Base-by-base conservation (phyloP, 2,329 filamentous ascomycete species). In the Xylariomycetidae sp. region DNA sequence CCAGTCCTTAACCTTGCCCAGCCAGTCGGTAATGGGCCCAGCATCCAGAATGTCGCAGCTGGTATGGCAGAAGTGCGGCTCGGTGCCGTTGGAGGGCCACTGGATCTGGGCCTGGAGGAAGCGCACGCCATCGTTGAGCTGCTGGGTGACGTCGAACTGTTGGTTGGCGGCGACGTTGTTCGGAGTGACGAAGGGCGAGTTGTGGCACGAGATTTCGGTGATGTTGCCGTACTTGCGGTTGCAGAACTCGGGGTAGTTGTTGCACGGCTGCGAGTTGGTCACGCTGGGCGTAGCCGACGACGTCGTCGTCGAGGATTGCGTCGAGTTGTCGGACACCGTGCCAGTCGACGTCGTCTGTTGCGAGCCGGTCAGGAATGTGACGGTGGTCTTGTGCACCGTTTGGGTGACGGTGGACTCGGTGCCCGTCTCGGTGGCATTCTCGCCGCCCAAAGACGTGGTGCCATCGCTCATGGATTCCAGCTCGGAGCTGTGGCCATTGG, bases 91-190 rank as follows among this genome's bases (percentile, higher is more conserved):
- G 15, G 44, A 47, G 1, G 71, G 68, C 57, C 65, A 79, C 39
- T 79, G 76, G 33, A 80, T 79, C 55, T 81, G 76, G 3, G 60
- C 76, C 52, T 81, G 76, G 19, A 81, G 54, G 44, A 81, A 71
- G 16, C 77, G 75, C 23, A 84, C 63, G 19, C 86, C 86, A 52
- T 93, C 86, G 53, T 92, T 74, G 40, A 93, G 68, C 62, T 93
- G 87, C 20, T 71, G 64, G 10, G 66, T 70, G 30, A 92, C 84
- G 14, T 67, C 58, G 27, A 84, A 67, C 18, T 68, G 67, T 61
- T 93, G 86, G 59, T 93, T 93, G 35, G 82, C 74, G 10, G 79
- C 85, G 8, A 81, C 74, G 56, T 83, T 89, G 46, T 82, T 82
- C 12, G 68, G 56, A 7, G 73, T 67, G 25, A 80, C 70, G 54